phyloP scores from a whole-genome alignment of 1,284 basidiomycete genomes.

The Boletus sp. region DNA sequence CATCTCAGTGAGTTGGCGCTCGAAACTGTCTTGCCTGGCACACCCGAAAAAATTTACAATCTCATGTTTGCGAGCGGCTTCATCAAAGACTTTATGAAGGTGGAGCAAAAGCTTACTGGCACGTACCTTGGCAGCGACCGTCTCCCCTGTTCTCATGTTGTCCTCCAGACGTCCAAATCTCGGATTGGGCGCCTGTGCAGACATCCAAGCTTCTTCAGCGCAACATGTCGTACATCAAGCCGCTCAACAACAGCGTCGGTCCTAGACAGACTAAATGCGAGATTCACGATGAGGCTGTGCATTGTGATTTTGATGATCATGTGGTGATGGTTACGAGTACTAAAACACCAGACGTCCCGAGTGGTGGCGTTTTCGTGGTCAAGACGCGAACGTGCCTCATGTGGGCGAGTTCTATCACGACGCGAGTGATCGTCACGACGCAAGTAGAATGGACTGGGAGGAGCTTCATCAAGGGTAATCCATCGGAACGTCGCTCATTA shows the following conservation, averaged over 20 bases:
- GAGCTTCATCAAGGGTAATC: slow-evolving; percentile 91
- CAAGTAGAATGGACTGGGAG: slow-evolving; percentile 96
- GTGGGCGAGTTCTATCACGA: slow-evolving; percentile 85
- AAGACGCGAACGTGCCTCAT: slow-evolving; percentile 95
- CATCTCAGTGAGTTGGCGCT: slow-evolving; percentile 80
- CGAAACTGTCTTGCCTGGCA: slow-evolving; percentile 82
- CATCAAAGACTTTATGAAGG: slow-evolving; percentile 90
- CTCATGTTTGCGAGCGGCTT: slow-evolving; percentile 97
- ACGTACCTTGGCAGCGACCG: slow-evolving; percentile 31
- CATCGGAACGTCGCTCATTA: neutral
- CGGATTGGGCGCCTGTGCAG: slow-evolving; percentile 82
- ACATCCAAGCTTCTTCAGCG: slow-evolving; percentile 78
- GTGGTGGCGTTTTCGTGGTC: slow-evolving; percentile 89
- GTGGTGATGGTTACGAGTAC: slow-evolving; percentile 89
- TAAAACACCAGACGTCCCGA: slow-evolving; percentile 92
- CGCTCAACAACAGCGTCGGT: slow-evolving; percentile 85
- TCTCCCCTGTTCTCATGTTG: slow-evolving; percentile 8
- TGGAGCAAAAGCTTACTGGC: slow-evolving; percentile 91
- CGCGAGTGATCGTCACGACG: slow-evolving; percentile 85
- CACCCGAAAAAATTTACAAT: slow-evolving; percentile 95
- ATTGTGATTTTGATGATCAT: slow-evolving; percentile 86
- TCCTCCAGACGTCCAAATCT: slow-evolving; percentile 82
- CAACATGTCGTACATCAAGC: slow-evolving; percentile 96
- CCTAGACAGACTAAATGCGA: slow-evolving; percentile 97
- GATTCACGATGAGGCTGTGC: slow-evolving; percentile 82